Base-by-base conservation (phyloP, 2,329 filamentous ascomycete genomes). In the Herpotrichia juniperi region DNA sequence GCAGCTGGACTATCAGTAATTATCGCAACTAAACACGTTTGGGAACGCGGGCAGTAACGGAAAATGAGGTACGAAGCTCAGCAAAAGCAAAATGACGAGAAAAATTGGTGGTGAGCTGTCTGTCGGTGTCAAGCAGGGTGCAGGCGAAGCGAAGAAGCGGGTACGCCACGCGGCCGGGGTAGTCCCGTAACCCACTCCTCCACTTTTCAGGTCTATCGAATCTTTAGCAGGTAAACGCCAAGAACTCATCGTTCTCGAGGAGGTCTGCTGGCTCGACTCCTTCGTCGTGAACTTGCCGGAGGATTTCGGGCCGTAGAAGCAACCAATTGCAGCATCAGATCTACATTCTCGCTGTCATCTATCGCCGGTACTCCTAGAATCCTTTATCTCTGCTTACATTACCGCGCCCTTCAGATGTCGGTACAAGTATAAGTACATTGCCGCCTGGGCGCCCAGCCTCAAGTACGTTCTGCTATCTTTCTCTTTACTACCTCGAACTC, bases 301-400 rank as follows among this genome's bases (percentile, higher is more conserved):
- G 21, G 16, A 24, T 24, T 9, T 40, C 19, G 37, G 34, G 21
- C 37, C 37, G 37, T 4, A 24, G 4, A 22, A n/a, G 10, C 3
- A 19, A 40, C 21, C 19, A 25, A 40, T 40, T 7, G 21, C 19
- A 40, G 3, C 19, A 9, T 21, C 3, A 40, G 21, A 11, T 11
- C 37, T 39, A 7, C 22, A 39, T 39, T 17, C 19, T 21, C 7
- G 5, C 9, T 6, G n/a, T 14, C 17, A 39, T 7, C 8, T 19
- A 39, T 22, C 34, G 9, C 34, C 34, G 26, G 26, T 28, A 7
- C 34, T 19, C 9, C 34, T 17, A 19, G 16, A 5, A 22, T 39
- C 26, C 44, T 56, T 56, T 63, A 63, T 67, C 62, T 64, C 11
- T 25, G 32, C 19, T 65, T 65, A 65, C 63, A 59, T 64, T 51